phyloP scores from a whole-genome alignment of 805 yeast species.

The Candida nitratophila region DNA sequence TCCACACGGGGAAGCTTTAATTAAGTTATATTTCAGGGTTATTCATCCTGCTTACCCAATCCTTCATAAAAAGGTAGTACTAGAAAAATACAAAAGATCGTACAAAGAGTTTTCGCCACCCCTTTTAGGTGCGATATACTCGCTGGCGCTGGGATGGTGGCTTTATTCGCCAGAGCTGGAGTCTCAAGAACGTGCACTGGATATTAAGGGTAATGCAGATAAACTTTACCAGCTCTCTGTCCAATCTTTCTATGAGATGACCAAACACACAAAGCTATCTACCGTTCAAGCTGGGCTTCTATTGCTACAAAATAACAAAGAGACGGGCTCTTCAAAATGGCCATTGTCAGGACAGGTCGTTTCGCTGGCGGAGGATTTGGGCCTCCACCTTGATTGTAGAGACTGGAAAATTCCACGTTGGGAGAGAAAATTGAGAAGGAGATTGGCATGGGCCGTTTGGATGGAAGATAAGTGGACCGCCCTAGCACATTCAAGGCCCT shows the following conservation, averaged over 20 bases:
- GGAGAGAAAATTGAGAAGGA: conserved; percentile 21
- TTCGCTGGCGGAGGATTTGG: conserved; percentile 77
- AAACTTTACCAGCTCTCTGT: background rate
- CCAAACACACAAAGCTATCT: conserved; percentile 5
- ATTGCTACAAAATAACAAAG: conserved; percentile 5
- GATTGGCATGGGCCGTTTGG: conserved; percentile 27
- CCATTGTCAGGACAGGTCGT: conserved; percentile 34
- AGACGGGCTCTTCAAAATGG: conserved; percentile 2
- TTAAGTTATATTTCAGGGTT: conserved; percentile 55
- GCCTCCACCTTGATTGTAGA: conserved; percentile 47
- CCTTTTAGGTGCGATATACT: conserved; percentile 70
- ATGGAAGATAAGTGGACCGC: conserved; percentile 29
- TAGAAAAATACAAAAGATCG: conserved; percentile 75
- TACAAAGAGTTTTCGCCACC: conserved; percentile 80
- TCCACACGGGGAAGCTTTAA: conserved; percentile 68
- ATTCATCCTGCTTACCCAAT: conserved; percentile 80
- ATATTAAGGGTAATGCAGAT: background rate
- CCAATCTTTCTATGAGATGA: conserved; percentile 4
- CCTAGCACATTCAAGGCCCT: conserved; percentile 25
- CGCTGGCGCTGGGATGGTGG: conserved; percentile 80
- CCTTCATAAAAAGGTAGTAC: conserved; percentile 69
- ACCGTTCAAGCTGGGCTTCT: conserved; percentile 7
- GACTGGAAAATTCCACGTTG: conserved; percentile 25
- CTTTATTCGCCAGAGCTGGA: conserved; percentile 1
- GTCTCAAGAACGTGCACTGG: background rate